These are phyloP conservation scores for Clonostachys solani DNA, from an alignment of 2,329 filamentous ascomycete species.

Conservation along the genomic window DNA sequence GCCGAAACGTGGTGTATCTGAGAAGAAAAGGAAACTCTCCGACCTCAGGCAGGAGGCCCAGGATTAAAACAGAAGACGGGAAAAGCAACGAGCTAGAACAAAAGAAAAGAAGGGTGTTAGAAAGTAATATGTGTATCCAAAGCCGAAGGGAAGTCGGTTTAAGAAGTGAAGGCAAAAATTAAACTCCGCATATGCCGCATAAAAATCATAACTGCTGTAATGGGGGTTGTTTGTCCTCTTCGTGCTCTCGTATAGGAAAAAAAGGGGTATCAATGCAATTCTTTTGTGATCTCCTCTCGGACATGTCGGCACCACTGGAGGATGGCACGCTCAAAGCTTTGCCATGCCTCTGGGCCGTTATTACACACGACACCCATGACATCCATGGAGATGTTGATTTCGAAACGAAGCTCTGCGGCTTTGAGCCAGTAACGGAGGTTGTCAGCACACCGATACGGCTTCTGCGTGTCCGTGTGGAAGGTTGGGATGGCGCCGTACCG, in stretches of 20 bases:
- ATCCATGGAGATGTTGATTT: constrained; percentile 77
- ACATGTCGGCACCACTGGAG: constrained; percentile 80
- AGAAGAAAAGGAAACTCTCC: too few species aligned
- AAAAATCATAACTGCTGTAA: neutral
- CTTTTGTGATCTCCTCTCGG: constrained; percentile 75
- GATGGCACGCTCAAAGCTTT: constrained; percentile 77
- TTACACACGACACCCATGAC: constrained; percentile 83
- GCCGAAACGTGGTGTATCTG: too few species aligned
- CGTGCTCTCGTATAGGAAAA: neutral
- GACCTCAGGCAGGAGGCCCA: too few species aligned
- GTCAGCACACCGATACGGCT: constrained; percentile 90
- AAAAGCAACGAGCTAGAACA: neutral
- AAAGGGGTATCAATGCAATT: constrained; percentile 32
- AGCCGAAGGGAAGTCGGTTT: neutral
- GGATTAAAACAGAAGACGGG: neutral
- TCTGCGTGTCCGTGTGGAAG: constrained; percentile 88
- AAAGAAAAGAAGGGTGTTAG: neutral
- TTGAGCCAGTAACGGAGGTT: constrained; percentile 97
- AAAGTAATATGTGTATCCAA: neutral
- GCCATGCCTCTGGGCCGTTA: constrained; percentile 66
- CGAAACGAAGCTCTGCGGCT: constrained; percentile 91
- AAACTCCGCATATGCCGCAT: constrained; percentile 5
- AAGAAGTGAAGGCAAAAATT: neutral
- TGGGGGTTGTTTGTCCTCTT: constrained; percentile 7
- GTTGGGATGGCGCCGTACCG: constrained; percentile 86